Conservation (phyloP, 2,329 filamentous ascomycete species). For the Ceratocystis cubensis region DNA sequence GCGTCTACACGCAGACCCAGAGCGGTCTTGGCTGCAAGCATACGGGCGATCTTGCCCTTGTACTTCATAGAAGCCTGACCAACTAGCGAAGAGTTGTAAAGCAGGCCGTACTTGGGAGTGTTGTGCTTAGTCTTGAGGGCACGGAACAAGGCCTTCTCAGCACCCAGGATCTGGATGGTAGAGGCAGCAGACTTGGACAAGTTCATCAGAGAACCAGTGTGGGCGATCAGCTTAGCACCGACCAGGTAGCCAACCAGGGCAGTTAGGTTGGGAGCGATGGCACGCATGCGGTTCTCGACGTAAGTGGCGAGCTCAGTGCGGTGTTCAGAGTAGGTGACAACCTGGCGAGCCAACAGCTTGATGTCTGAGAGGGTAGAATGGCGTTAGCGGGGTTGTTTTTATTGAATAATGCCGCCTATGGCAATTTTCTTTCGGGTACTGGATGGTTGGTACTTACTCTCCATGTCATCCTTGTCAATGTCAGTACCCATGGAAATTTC, state of each 20-base stretch:
- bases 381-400: neutral
- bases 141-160: slow-evolving; percentile 96
- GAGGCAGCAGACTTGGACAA: slow-evolving; percentile 89
- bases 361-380: slow-evolving; percentile 42
- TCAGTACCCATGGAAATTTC: slow-evolving; percentile 98
- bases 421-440: neutral
- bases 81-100: slow-evolving; percentile 85
- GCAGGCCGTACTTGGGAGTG: slow-evolving; percentile 94
- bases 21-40: slow-evolving; percentile 85
- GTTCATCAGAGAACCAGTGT: slow-evolving; percentile 87
- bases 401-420: no score
- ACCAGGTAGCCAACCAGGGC: slow-evolving; percentile 87
- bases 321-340: slow-evolving; percentile 84
- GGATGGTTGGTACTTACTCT: slow-evolving; percentile 34
- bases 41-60: slow-evolving; percentile 98
- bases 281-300: slow-evolving; percentile 84
- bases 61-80: slow-evolving; percentile 96
- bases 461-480: slow-evolving; percentile 81
- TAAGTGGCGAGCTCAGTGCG: slow-evolving; percentile 78
- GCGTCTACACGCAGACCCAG: slow-evolving; percentile 90
- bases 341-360: slow-evolving; percentile 79
- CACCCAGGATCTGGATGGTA: slow-evolving; percentile 95
- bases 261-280: slow-evolving; percentile 91
- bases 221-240: slow-evolving; percentile 85
- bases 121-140: slow-evolving; percentile 98